Base-by-base conservation (phyloP, 75 land plant species). In the Pinus taeda region DNA sequence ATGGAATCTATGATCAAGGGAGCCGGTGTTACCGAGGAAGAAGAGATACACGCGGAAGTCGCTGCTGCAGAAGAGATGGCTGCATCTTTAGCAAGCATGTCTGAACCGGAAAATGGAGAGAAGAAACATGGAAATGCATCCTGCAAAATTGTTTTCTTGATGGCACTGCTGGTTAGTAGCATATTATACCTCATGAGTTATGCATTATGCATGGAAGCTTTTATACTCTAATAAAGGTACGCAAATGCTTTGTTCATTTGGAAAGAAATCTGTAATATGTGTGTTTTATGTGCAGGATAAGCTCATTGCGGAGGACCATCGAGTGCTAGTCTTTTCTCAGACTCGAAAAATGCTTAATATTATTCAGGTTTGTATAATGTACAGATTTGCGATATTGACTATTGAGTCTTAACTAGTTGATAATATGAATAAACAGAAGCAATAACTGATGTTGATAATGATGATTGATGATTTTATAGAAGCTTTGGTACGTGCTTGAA, bases 281-380 rank as follows among this genome's bases (percentile, higher is more conserved):
- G 71, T 30, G 73, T 37, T 66, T 72, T 20, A 14, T 59, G 60
- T 56, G 37, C 90, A 97, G 99, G 91, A 90, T 15, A 88, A 90
- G 33, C 83, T 97, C 72, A 79, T 97, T 65, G 85, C 81, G 64
- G 85, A 91, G 60, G 98, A 93, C 20, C 99, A 97, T 59, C 82
- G 81, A 76, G 89, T 92, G n/a, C 84, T 97, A 37, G 85, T 95
- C 42, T 97, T 97, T 85, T 86, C 99, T 56, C 99, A 97, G 80
- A 95, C 98, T 77, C 92, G 95, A 2, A 97, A 97, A 80, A 97
- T 97, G 99, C 90, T 97, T 11, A 84, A 93, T 82, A 88, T 91
- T 57, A 86, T 97, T 71, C 90, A 97, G 99, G 99, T 93, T 49
- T 49, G 55, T 49, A 49, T 49, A 49, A 49, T 8, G 55, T 49